phyloP scores from a whole-genome alignment of 257 asterid genomes.

The Schizonepeta tenuifolia region DNA sequence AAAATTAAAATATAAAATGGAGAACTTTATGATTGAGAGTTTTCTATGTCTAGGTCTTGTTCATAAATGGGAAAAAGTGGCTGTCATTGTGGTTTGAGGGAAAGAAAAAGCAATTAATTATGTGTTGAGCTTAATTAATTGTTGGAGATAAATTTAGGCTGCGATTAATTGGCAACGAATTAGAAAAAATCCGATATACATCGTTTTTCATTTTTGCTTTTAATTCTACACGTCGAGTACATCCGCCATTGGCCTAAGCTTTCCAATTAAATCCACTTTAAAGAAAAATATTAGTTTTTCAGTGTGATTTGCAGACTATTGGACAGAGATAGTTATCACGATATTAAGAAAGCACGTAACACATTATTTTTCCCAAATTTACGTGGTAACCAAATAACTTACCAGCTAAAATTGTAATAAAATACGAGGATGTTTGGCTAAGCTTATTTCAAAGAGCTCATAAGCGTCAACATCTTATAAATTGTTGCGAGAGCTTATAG shows the following conservation, averaged over 20 bases:
- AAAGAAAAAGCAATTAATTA: slow-evolving; percentile 8
- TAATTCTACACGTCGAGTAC: neutral
- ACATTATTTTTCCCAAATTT: no score
- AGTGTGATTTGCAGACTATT: no score
- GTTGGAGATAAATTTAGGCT: neutral
- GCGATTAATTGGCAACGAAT: slow-evolving; percentile 1
- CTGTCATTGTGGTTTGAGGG: neutral
- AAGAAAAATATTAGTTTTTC: no score
- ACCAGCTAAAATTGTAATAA: no score
- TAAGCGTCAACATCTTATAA: no score
- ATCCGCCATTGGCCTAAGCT: neutral
- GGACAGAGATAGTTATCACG: no score
- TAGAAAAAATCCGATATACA: slow-evolving; percentile 8
- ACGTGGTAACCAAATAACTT: no score
- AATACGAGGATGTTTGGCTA: no score
- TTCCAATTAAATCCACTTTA: neutral
- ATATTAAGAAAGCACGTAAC: no score
- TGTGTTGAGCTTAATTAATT: neutral
- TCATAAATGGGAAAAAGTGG: neutral
- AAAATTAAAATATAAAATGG: neutral
- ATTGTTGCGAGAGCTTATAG: no score
- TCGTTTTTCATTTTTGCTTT: neutral
- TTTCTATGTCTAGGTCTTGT: neutral
- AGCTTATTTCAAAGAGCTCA: no score
- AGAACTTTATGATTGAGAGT: neutral